Evolutionary conservation across 2,329 filamentous ascomycete species (phyloP).

Genomic region (Colletotrichum kahawae): DNA sequence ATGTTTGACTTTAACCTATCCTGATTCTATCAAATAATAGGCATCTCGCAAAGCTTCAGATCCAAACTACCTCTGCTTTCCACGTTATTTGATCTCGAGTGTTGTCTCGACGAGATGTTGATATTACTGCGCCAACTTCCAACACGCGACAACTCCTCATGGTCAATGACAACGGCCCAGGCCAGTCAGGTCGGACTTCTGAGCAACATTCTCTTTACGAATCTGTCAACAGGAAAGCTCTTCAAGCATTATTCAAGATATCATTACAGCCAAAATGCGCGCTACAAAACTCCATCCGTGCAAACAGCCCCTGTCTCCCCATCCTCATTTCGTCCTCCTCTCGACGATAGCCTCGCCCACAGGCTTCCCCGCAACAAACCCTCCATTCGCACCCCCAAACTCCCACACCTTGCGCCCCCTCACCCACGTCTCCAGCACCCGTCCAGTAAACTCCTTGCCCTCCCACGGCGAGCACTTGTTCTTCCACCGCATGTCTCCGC

Average conservation of each 20-base stretch:
- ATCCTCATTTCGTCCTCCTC: slow-evolving; percentile 51
- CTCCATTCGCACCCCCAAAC: slow-evolving; percentile 57
- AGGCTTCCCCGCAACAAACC: slow-evolving; percentile 55
- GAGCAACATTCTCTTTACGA: neutral
- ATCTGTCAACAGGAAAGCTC: accelerated
- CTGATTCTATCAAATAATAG: neutral
- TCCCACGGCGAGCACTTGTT: slow-evolving; percentile 94
- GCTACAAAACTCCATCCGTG: neutral
- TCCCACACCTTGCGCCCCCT: slow-evolving; percentile 78
- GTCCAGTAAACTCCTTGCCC: slow-evolving; percentile 76
- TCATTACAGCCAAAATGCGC: neutral
- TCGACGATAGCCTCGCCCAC: slow-evolving; percentile 64
- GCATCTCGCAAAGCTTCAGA: neutral
- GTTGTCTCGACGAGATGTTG: neutral
- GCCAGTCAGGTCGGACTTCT: neutral
- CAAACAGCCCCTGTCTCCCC: neutral
- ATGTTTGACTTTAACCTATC: neutral
- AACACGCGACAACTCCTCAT: neutral
- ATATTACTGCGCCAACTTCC: accelerated
- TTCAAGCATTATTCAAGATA: neutral
- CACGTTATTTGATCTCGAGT: neutral
- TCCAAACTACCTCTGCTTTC: neutral
- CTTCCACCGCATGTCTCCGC: slow-evolving; percentile 88
- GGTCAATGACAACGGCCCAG: accelerated
- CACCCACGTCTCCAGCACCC: slow-evolving; percentile 86